Conservation (phyloP, 306 rosid genomes). For the Quercus alba region DNA sequence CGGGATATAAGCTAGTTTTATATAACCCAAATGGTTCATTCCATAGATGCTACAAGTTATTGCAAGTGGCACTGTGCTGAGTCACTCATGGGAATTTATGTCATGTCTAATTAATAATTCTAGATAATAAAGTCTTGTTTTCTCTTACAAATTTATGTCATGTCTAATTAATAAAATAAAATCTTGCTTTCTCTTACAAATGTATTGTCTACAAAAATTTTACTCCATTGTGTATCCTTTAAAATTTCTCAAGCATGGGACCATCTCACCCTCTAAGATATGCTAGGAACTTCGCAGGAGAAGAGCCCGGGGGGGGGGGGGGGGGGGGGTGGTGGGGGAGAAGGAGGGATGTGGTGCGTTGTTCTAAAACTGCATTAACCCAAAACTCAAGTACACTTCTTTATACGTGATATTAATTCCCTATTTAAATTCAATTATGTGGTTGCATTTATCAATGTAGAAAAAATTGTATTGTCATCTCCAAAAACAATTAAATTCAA, state of each 20-base stretch:
- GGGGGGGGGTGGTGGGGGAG: slow-evolving; percentile 52
- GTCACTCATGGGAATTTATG: not conserved
- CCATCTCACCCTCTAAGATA: slow-evolving; percentile 65
- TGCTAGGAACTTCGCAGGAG: slow-evolving; percentile 64
- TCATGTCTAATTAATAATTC: not conserved
- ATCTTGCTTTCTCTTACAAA: not conserved
- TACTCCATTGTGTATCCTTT: too few species aligned
- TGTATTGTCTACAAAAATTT: too few species aligned
- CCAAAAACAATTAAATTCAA: too few species aligned
- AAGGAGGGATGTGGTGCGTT: not conserved
- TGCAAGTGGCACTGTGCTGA: not conserved
- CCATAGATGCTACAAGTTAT: not conserved
- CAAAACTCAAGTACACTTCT: slow-evolving; percentile 16
- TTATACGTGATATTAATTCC: too few species aligned
- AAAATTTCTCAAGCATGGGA: too few species aligned
- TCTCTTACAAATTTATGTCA: not conserved
- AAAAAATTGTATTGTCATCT: too few species aligned
- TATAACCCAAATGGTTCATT: not conserved
- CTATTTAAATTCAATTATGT: too few species aligned
- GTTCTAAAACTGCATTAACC: slow-evolving; percentile 45
- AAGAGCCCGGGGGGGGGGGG: slow-evolving; percentile 57
- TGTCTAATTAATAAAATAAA: not conserved
- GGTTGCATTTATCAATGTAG: too few species aligned
- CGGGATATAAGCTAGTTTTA: too few species aligned
- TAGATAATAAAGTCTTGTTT: not conserved